Percentiles rank a stretch among this genome's conserved stretches.
Evolutionary conservation across 106 monocot species (phyloP).

Genomic region (Hemerocallis citrina): DNA sequence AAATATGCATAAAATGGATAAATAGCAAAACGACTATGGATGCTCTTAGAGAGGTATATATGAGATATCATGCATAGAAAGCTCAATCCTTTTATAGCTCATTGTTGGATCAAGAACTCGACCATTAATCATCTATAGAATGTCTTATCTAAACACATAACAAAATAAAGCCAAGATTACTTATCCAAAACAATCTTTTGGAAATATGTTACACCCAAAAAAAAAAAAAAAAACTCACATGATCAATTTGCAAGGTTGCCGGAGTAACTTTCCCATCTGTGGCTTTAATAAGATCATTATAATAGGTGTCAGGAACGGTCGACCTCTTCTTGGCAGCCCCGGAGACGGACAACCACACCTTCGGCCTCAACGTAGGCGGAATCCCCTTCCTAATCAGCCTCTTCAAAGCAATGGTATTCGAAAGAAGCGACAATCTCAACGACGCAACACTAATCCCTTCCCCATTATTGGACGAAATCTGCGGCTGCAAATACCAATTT

Average conservation of each 20-base stretch:
- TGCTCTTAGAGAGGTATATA: too few relatives aligned
- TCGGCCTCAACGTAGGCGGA: constrained; percentile 62
- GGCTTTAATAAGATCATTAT: constrained; percentile 71
- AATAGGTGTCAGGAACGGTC: constrained; percentile 92
- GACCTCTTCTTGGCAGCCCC: constrained; percentile 87
- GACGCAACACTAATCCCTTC: constrained; percentile 57
- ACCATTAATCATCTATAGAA: too few relatives aligned
- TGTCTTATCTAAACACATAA: too few relatives aligned
- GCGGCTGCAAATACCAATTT: constrained; percentile 78
- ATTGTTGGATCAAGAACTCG: too few relatives aligned
- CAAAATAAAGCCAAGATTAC: too few relatives aligned
- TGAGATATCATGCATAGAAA: too few relatives aligned
- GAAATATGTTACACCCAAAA: too few relatives aligned
- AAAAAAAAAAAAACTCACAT: constrained; percentile 43
- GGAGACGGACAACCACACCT: constrained; percentile 86
- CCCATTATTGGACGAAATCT: constrained; percentile 47
- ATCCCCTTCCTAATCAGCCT: constrained; percentile 85
- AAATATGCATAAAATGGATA: too few relatives aligned
- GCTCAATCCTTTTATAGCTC: too few relatives aligned
- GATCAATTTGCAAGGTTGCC: constrained; percentile 86
- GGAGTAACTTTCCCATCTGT: constrained; percentile 80
- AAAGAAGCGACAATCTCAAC: constrained; percentile 49
- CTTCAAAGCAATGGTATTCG: constrained; percentile 61
- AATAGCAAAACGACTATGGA: too few relatives aligned
- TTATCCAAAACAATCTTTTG: too few relatives aligned